Base-by-base conservation (phyloP, 345 rosid genomes). In the Gossypium thurberi region DNA sequence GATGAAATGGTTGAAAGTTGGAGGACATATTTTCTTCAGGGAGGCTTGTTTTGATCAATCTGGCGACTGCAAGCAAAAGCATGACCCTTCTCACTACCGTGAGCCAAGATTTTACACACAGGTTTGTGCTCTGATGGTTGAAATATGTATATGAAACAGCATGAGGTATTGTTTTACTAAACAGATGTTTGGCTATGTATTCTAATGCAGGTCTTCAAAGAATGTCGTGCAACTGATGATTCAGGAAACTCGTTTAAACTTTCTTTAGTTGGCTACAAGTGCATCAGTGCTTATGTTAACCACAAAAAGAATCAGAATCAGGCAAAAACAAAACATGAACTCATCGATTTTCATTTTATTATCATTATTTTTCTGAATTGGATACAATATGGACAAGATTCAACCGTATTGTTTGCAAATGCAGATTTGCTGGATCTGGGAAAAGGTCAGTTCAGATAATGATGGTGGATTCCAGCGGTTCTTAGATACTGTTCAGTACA, bases 381-480 rank as follows among this genome's bases (percentile, higher is more conserved):
- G 56, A 71, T 77, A 67, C 43, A 68, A 5, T 1, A 33, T 63
- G 56, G 48, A 77, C 81, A 59, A 40, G 25, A 48, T 56, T 15
- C 64, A 57, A 33, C 20, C 26, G 6, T 50, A 40, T 66, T 78
- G 42, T 66, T 75, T 72, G 7, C 70, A 43, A 23, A 37, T 87
- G 67, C 96, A 95, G 99, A 93, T 95, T 80, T 91, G 98, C 87
- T 95, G 99, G 99, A 78, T 77, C 68, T 95, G 96, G 96, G 87
- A 91, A 83, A 95, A 95, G 72, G 90, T 90, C 25, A 76, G 77
- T 74, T 86, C 97, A 59, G 83, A 90, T 62, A 85, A 88, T 26
- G 99, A 95, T 42, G 89, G 87, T 74, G 93, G 92, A n/a, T 93
- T 95, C 84, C 99, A 93, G 80, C 93, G 86, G 8, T 95, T 95